Evolutionary conservation across 1,284 basidiomycete species (phyloP).

Genomic region (Apiotrichum domesticum): DNA sequence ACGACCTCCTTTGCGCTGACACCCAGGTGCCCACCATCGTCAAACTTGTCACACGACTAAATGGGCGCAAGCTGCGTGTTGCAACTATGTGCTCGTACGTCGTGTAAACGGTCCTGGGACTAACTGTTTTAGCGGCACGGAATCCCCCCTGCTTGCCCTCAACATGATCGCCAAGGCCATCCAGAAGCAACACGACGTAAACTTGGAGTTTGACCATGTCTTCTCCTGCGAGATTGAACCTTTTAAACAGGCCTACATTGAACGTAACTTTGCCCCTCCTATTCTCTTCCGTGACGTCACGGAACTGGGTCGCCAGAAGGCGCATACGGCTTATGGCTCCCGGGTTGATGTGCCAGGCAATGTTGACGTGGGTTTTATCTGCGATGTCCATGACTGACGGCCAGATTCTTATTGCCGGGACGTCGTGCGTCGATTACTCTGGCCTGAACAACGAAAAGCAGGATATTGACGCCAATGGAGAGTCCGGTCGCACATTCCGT

Average conservation of each 20-base stretch:
- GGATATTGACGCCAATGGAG: slow-evolving; percentile 75
- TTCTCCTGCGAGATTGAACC: slow-evolving; percentile 98
- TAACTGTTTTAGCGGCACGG: slow-evolving; percentile 66
- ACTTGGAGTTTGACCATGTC: slow-evolving; percentile 77
- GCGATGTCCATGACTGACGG: slow-evolving; percentile 1
- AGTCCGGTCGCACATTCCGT: slow-evolving; percentile 81
- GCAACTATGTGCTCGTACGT: slow-evolving; percentile 80
- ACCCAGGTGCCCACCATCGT: slow-evolving; percentile 29
- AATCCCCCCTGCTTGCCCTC: slow-evolving; percentile 84
- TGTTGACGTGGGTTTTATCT: slow-evolving; percentile 55
- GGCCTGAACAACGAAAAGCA: slow-evolving; percentile 91
- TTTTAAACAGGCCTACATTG: slow-evolving; percentile 97
- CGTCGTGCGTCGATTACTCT: slow-evolving; percentile 94
- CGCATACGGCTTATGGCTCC: slow-evolving; percentile 87
- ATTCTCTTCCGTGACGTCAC: slow-evolving; percentile 90
- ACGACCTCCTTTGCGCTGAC: slow-evolving; percentile 1
- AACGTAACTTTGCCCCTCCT: slow-evolving; percentile 77
- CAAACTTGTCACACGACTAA: slow-evolving; percentile 61
- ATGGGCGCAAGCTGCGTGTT: slow-evolving; percentile 78
- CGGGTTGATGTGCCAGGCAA: slow-evolving; percentile 79
- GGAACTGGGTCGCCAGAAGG: slow-evolving; percentile 70
- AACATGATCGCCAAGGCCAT: slow-evolving; percentile 73
- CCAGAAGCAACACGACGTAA: slow-evolving; percentile 60
- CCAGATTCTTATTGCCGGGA: slow-evolving; percentile 74
- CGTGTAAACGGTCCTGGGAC: background rate